A percentile compares a stretch with the other conserved stretches of the same genome.
Evolutionary conservation across 192 early-diverging fungal genomes (phyloP).

Genomic region (Polychytrium aggregatum): DNA sequence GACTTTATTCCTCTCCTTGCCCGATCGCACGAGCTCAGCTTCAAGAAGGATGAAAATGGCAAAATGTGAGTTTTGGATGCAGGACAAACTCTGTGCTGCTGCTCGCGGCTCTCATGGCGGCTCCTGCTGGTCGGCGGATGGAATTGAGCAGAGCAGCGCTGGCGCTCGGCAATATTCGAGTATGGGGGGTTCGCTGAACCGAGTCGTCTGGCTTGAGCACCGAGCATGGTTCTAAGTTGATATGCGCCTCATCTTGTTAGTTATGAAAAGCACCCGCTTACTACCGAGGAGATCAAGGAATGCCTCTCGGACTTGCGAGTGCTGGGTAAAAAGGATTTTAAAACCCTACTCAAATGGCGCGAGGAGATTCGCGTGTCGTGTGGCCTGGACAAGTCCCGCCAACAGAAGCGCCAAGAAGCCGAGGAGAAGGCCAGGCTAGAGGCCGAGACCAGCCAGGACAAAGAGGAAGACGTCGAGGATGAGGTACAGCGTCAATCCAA

Average conservation of each 20-base stretch:
- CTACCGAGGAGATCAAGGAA: constrained; percentile 69
- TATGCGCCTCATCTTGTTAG: constrained; percentile 8
- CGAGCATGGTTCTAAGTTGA: constrained; percentile 3
- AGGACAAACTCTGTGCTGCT: too few species aligned
- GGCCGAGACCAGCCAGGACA: constrained; percentile 33
- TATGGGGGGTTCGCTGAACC: too few species aligned
- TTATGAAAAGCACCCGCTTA: constrained; percentile 46
- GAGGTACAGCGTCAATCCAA: constrained; percentile 7
- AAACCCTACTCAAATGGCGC: constrained; percentile 81
- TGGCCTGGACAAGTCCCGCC: constrained; percentile 15
- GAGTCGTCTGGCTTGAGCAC: too few species aligned
- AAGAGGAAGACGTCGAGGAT: constrained; percentile 45
- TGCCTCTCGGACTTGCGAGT: constrained; percentile 83
- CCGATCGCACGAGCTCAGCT: constrained; percentile 59
- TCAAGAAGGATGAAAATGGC: constrained; percentile 59
- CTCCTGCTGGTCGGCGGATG: too few species aligned
- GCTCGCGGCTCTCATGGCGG: too few species aligned
- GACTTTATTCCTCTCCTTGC: constrained; percentile 78
- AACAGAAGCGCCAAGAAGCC: constrained; percentile 28
- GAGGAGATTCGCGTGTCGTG: constrained; percentile 54
- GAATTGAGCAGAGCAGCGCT: too few species aligned
- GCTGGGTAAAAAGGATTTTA: constrained; percentile 90
- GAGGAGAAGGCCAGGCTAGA: constrained; percentile 25
- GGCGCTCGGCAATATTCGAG: too few species aligned
- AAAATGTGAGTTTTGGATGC: constrained; percentile 16